phyloP scores from a whole-genome alignment of 441 rosid species.

The Macaranga tanarius region DNA sequence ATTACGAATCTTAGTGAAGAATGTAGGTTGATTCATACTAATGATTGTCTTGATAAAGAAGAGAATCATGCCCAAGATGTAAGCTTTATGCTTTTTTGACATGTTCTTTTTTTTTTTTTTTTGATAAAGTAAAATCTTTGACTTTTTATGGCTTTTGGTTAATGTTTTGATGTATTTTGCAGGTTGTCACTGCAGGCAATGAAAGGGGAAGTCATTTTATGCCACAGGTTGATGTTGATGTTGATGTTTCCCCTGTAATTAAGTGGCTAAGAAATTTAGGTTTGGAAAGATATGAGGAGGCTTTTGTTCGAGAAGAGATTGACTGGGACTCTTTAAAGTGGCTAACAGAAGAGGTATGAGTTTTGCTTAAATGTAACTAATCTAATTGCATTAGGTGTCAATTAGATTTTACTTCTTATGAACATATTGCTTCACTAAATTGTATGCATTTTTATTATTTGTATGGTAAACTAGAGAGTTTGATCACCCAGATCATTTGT shows the following conservation, averaged over 20 bases:
- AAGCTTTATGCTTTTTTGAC: slow-evolving; percentile 26
- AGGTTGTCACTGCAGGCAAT: slow-evolving; percentile 34
- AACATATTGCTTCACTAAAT: background rate
- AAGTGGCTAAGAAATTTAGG: slow-evolving; percentile 63
- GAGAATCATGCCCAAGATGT: slow-evolving; percentile 43
- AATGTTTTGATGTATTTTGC: slow-evolving; percentile 6
- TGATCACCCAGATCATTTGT: background rate
- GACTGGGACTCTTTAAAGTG: slow-evolving; percentile 83
- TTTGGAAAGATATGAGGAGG: slow-evolving; percentile 64
- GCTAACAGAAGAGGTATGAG: slow-evolving; percentile 81
- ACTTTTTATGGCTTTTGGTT: too few species aligned
- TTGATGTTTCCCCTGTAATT: slow-evolving; percentile 61
- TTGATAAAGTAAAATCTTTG: too few species aligned
- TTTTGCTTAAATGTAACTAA: slow-evolving; percentile 6
- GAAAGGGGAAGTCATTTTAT: slow-evolving; percentile 21
- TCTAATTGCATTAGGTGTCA: background rate
- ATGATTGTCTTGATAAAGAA: slow-evolving; percentile 68
- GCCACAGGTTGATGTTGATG: slow-evolving; percentile 35
- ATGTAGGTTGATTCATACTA: slow-evolving; percentile 64
- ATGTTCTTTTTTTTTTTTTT: background rate
- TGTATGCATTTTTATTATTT: background rate
- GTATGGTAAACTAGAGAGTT: background rate
- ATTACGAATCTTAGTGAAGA: slow-evolving; percentile 68
- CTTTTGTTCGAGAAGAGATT: slow-evolving; percentile 79
- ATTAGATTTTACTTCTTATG: background rate